Evolutionary conservation across 768 basidiomycete genomes (phyloP).

Genomic region (Cubamyces sp.): DNA sequence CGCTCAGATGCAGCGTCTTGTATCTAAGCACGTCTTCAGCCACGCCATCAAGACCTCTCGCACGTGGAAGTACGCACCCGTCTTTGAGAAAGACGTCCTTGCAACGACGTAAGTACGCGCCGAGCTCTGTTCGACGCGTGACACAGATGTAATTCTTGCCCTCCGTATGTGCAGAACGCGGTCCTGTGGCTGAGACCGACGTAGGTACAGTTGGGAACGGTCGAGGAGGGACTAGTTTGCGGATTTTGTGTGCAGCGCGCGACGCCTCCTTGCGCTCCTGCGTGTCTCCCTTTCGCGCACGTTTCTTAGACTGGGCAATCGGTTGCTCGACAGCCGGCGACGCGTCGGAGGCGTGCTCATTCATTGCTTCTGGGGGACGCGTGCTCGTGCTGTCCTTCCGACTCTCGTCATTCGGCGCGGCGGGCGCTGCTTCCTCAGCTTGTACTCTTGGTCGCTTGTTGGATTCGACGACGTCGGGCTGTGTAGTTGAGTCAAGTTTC

Average conservation of each 20-base stretch:
- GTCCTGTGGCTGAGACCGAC: conserved; percentile 80
- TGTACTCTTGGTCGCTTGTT: conserved; percentile 4
- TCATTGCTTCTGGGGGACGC: background rate
- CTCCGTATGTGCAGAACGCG: conserved; percentile 75
- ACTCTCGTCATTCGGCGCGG: background rate
- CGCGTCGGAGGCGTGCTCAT: conserved; percentile 1
- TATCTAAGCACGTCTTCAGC: conserved; percentile 48
- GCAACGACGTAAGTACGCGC: conserved; percentile 76
- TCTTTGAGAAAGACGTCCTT: conserved; percentile 72
- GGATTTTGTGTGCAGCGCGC: conserved; percentile 42
- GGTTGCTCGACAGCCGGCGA: background rate
- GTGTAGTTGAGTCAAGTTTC: conserved; percentile 14
- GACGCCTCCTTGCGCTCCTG: background rate
- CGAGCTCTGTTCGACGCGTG: conserved; percentile 74
- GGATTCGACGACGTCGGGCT: background rate
- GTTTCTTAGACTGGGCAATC: background rate
- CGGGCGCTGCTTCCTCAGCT: background rate
- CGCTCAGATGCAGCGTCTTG: conserved; percentile 72
- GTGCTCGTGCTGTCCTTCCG: background rate
- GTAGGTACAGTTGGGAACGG: conserved; percentile 78
- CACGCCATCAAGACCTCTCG: background rate
- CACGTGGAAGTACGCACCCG: conserved; percentile 50
- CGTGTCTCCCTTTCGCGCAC: background rate
- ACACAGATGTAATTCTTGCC: conserved; percentile 83
- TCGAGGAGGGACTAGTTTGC: conserved; percentile 71